These are phyloP conservation scores for Heterobasidion parviporum DNA, from an alignment of 1,284 basidiomycete species.

Conservation along the genomic window DNA sequence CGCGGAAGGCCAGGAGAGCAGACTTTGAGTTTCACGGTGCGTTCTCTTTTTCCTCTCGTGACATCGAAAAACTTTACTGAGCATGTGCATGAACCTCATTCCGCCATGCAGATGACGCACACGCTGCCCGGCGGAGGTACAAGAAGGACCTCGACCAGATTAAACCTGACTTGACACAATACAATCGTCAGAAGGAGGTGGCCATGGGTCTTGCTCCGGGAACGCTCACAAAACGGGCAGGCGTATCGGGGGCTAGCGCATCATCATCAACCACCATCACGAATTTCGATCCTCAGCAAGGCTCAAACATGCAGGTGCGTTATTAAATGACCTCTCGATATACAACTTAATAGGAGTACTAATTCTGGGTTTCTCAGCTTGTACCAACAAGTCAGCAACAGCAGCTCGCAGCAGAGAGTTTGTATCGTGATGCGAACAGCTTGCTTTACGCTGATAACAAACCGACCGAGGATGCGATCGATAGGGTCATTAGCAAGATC, in stretches of 20 bases:
- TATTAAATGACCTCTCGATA: too few species aligned
- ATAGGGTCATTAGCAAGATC: constrained; percentile 85
- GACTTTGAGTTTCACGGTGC: constrained; percentile 77
- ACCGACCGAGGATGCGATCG: constrained; percentile 91
- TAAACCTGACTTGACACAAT: constrained; percentile 80
- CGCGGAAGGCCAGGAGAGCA: constrained; percentile 64
- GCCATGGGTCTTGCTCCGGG: constrained; percentile 70
- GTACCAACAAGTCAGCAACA: constrained; percentile 52
- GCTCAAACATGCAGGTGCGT: constrained; percentile 32
- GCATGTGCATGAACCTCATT: background rate
- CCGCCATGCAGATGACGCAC: constrained; percentile 65
- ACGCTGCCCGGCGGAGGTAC: constrained; percentile 83
- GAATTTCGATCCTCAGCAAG: constrained; percentile 40
- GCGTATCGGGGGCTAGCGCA: constrained; percentile 24
- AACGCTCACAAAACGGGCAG: constrained; percentile 35
- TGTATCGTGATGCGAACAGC: constrained; percentile 88
- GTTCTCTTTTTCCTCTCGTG: constrained; percentile 20
- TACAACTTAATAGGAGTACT: background rate
- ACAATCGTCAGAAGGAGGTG: constrained; percentile 82
- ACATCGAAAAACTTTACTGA: background rate
- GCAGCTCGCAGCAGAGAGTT: constrained; percentile 63
- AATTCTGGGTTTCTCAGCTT: constrained; percentile 24
- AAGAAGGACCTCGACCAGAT: constrained; percentile 84
- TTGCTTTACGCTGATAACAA: constrained; percentile 91
- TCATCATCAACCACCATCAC: constrained; percentile 31